These are phyloP conservation scores for Rhypophila decipiens DNA, from an alignment of 495 filamentous ascomycete species.

Conservation along the genomic window DNA sequence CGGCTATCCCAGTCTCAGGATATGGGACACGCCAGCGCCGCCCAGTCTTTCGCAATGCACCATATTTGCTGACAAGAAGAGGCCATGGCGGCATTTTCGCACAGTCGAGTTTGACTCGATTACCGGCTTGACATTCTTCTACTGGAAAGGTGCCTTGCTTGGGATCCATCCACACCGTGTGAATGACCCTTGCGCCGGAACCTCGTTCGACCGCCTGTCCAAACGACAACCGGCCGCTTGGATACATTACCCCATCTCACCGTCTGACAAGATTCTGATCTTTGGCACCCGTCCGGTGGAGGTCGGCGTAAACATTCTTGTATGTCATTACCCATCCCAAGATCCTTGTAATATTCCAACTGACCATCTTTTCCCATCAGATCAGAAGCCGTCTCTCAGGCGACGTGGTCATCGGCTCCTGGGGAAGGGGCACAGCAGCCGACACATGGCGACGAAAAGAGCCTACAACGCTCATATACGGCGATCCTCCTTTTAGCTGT, in stretches of 20 bases:
- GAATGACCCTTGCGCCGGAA: background rate
- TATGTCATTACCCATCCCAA: no score
- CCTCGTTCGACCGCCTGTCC: background rate
- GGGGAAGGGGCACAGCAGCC: background rate
- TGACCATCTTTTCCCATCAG: no score
- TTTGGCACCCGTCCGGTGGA: background rate
- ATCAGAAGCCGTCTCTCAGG: background rate
- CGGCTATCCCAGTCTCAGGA: background rate
- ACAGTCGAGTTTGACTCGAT: background rate
- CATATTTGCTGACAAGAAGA: background rate
- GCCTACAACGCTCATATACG: background rate
- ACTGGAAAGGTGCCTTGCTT: background rate
- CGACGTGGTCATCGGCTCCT: background rate
- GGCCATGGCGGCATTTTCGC: background rate
- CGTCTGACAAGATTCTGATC: background rate
- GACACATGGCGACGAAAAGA: background rate
- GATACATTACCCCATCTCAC: background rate
- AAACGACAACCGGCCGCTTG: background rate
- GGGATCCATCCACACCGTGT: background rate
- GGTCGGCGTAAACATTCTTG: background rate
- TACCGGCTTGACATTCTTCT: background rate
- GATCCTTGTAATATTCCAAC: no score
- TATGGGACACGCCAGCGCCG: background rate
- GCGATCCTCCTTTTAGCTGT: background rate
- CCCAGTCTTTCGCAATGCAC: background rate